phyloP scores from a whole-genome alignment of 2,329 filamentous ascomycete species.

The Harringtonia lauricola region DNA sequence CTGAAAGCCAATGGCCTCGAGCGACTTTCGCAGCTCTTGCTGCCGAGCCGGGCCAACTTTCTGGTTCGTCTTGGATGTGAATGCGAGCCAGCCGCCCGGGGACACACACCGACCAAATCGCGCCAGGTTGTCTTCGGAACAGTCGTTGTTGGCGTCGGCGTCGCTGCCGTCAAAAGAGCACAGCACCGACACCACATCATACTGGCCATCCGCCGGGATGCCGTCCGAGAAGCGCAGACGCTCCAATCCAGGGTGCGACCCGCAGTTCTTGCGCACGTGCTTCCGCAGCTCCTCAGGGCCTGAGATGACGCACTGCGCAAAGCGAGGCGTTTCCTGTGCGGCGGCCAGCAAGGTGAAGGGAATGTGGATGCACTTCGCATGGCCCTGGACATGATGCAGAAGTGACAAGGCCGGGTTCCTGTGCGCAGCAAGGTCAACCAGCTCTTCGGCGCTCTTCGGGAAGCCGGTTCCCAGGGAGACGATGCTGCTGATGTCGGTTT shows the following conservation, averaged over 20 bases:
- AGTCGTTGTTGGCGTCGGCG: no score
- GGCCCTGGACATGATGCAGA: constrained; percentile 18
- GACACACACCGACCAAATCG: not conserved
- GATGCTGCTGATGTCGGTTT: constrained; percentile 22
- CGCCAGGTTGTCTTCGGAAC: not conserved
- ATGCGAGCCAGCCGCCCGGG: constrained; percentile 5
- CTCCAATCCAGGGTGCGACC: not conserved
- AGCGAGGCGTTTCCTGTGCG: constrained; percentile 17
- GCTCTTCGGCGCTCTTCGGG: constrained; percentile 12
- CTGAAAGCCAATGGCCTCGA: constrained; percentile 1
- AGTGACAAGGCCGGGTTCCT: constrained; percentile 27
- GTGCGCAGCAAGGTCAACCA: constrained; percentile 24
- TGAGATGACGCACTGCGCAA: constrained; percentile 23
- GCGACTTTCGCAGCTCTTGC: not conserved
- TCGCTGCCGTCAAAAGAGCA: constrained; percentile 2
- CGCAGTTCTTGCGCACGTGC: not conserved
- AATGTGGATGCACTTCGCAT: not conserved
- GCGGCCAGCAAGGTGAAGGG: constrained; percentile 18
- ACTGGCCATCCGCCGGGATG: not conserved
- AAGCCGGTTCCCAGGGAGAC: not conserved
- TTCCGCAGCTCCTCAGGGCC: constrained; percentile 6
- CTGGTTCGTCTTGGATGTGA: constrained; percentile 1
- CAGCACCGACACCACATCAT: constrained; percentile 3
- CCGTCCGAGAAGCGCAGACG: constrained; percentile 1
- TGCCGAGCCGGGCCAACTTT: not conserved